Evolutionary conservation across 441 rosid genomes (phyloP).

Genomic region (Codiaeum variegatum): DNA sequence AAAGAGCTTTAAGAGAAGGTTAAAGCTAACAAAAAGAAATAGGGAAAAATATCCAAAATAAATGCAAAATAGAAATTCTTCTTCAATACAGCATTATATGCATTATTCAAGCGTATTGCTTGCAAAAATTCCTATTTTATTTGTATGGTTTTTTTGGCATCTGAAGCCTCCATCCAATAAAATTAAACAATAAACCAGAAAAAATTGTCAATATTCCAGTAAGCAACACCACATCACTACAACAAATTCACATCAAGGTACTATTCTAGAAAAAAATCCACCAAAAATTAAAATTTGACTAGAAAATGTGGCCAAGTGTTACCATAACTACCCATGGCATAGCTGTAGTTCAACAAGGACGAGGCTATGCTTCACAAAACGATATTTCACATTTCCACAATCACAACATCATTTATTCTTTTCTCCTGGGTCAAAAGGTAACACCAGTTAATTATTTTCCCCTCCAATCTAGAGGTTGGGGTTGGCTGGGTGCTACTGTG

Average conservation of each 20-base stretch:
- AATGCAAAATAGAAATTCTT: background rate
- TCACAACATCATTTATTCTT: background rate
- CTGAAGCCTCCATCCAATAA: background rate
- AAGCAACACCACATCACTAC: background rate
- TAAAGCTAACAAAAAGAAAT: background rate
- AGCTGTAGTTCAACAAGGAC: background rate
- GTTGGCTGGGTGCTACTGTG: too few relatives aligned
- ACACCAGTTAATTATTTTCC: background rate
- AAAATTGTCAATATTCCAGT: background rate
- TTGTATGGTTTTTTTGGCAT: background rate
- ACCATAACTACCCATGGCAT: background rate
- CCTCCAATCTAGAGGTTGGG: background rate
- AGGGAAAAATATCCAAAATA: background rate
- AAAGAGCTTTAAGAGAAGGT: background rate
- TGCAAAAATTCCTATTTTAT: background rate
- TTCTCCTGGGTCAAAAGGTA: background rate
- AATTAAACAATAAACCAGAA: background rate
- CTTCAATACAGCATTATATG: background rate
- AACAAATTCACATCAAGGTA: background rate
- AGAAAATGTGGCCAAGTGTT: background rate
- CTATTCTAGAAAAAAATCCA: background rate
- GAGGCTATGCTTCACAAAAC: too few relatives aligned
- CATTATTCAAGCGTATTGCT: background rate
- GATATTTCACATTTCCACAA: too few relatives aligned
- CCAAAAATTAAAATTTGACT: background rate